These are phyloP conservation scores for Chlorella sp. DNA, from an alignment of 139 green algal genomes.

Conservation along the genomic window DNA sequence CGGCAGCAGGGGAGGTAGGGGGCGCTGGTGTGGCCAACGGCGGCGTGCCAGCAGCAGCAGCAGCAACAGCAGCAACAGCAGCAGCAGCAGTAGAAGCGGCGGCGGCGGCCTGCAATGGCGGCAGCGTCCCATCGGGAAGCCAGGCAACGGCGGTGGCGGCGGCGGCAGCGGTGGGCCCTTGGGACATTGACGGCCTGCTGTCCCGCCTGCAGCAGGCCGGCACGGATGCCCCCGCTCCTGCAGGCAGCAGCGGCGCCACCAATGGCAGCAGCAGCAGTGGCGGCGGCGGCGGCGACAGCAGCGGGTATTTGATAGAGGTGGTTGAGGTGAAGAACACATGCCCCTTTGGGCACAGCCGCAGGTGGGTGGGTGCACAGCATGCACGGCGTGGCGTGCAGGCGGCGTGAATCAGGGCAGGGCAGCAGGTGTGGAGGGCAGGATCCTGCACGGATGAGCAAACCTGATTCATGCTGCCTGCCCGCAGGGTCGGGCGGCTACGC, in stretches of 20 bases:
- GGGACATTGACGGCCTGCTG: conserved; percentile 27
- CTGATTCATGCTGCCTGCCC: too few species aligned
- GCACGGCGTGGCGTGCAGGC: neutral
- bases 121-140: too few species aligned
- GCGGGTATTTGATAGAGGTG: conserved; percentile 53
- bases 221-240: neutral
- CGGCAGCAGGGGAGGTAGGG: neutral
- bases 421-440: too few species aligned
- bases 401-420: too few species aligned
- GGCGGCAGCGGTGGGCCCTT: neutral
- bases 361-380: neutral
- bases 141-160: neutral
- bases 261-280: neutral
- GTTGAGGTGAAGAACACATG: conserved; percentile 86
- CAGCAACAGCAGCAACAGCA: neutral
- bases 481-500: too few species aligned
- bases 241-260: neutral
- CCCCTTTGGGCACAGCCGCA: conserved; percentile 60
- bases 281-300: neutral
- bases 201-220: conserved; percentile 20
- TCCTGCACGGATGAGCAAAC: too few species aligned
- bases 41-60: neutral
- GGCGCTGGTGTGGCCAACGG: neutral
- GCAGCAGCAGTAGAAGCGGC: neutral
- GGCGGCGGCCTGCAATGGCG: too few species aligned